Conservation (phyloP, 768 basidiomycete genomes). For the Collybia mongolica region DNA sequence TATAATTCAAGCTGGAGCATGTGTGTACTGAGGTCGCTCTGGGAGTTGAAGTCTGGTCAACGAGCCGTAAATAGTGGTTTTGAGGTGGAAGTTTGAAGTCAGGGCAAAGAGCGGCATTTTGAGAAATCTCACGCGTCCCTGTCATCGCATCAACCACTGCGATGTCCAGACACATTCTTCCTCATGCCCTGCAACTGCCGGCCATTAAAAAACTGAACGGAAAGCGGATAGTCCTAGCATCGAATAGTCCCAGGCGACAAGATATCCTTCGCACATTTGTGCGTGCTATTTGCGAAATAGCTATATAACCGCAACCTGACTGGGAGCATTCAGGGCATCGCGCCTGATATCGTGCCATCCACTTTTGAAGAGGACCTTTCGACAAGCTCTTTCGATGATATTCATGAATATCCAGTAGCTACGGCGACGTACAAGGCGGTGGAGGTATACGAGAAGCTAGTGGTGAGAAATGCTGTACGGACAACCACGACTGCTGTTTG, state of each 20-base stretch:
- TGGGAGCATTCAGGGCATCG: slow-evolving; percentile 29
- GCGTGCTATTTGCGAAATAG: slow-evolving; percentile 25
- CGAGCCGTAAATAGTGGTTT: background rate
- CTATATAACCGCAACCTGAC: no score
- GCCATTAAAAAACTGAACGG: slow-evolving; percentile 64
- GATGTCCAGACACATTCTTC: slow-evolving; percentile 50
- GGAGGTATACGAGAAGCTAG: slow-evolving; percentile 85
- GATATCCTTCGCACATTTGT: slow-evolving; percentile 82
- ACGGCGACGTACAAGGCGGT: slow-evolving; percentile 80
- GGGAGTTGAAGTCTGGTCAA: no score
- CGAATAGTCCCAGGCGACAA: slow-evolving; percentile 79
- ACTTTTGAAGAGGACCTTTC: slow-evolving; percentile 78
- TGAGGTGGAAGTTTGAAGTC: background rate
- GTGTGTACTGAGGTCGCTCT: no score
- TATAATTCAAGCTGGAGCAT: no score
- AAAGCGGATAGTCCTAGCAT: slow-evolving; percentile 84
- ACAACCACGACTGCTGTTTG: background rate
- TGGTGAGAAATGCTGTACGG: slow-evolving; percentile 38
- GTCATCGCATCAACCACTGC: slow-evolving; percentile 9
- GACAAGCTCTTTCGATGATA: slow-evolving; percentile 62
- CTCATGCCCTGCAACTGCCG: slow-evolving; percentile 63
- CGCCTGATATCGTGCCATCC: slow-evolving; percentile 42
- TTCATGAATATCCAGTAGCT: slow-evolving; percentile 73
- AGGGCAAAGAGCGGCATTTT: no score
- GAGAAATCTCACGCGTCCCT: no score